A percentile compares a stretch with the other conserved stretches of the same genome.
phyloP scores from a whole-genome alignment of 768 basidiomycete species.

The Dioszegia aurantiaca region DNA sequence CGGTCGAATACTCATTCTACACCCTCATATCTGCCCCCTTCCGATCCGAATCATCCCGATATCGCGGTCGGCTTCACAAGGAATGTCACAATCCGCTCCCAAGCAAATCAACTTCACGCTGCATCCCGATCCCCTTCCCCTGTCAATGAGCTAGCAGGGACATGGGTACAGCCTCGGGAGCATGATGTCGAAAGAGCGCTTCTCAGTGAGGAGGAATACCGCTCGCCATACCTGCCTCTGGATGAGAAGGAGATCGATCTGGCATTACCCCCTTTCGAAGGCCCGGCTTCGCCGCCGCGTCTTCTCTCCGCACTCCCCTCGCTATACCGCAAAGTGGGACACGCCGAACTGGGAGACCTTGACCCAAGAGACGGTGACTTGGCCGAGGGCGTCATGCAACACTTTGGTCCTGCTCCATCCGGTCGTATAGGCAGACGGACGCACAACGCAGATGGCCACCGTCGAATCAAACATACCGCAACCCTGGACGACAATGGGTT shows the following conservation, averaged over 20 bases:
- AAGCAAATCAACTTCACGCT: background rate
- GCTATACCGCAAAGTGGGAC: background rate
- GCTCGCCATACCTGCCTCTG: constrained; percentile 12
- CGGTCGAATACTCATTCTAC: background rate
- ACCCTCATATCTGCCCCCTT: constrained; percentile 22
- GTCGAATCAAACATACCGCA: constrained; percentile 43
- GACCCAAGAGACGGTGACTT: background rate
- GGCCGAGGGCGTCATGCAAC: constrained; percentile 29
- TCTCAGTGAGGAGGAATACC: constrained; percentile 10
- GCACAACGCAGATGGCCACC: constrained; percentile 37
- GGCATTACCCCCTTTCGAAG: constrained; percentile 24
- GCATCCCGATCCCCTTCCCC: constrained; percentile 6
- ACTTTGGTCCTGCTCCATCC: constrained; percentile 50
- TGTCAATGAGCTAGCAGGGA: background rate
- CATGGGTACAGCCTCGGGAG: background rate
- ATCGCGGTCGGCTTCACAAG: constrained; percentile 29
- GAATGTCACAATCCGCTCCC: constrained; percentile 26
- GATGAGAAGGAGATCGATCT: constrained; percentile 35
- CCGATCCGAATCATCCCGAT: constrained; percentile 44
- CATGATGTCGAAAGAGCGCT: constrained; percentile 33
- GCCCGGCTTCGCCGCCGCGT: constrained; percentile 4
- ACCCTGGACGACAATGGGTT: constrained; percentile 46
- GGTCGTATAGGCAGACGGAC: constrained; percentile 45
- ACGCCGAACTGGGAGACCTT: background rate
- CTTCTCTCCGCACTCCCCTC: constrained; percentile 7